Percentiles rank a stretch among this genome's conserved stretches.
These are phyloP conservation scores for Cutaneotrichosporon mucoides DNA, from an alignment of 1,284 basidiomycete genomes.

Conservation along the genomic window DNA sequence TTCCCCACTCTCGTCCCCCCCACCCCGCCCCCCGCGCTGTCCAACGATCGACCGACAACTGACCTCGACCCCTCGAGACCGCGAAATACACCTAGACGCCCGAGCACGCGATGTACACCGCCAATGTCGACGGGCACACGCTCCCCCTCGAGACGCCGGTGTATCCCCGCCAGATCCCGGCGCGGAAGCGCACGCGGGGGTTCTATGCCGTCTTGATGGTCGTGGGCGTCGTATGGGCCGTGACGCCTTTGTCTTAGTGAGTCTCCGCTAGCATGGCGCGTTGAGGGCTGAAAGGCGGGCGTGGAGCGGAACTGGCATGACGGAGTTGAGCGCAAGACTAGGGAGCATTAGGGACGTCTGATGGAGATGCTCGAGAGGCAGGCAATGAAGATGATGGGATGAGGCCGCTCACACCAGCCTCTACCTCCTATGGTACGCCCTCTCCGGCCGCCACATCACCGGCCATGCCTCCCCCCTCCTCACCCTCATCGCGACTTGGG, in stretches of 20 bases:
- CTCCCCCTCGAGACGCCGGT: conserved; percentile 7
- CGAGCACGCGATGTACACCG: background rate
- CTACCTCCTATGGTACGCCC: conserved; percentile 53
- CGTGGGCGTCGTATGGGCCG: conserved; percentile 64
- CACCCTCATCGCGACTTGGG: conserved; percentile 31
- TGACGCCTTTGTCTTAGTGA: conserved; percentile 65
- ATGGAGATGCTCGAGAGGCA: too few relatives aligned
- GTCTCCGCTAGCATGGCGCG: too few relatives aligned
- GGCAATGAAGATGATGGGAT: too few relatives aligned
- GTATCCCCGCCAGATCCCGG: conserved; percentile 7
- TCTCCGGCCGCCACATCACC: conserved; percentile 47
- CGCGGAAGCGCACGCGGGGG: conserved; percentile 8
- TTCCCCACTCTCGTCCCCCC: too few relatives aligned
- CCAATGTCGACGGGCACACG: background rate
- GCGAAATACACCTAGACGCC: background rate
- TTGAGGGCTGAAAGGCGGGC: too few relatives aligned
- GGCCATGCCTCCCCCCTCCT: background rate
- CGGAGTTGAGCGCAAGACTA: too few relatives aligned
- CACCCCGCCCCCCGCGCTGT: too few relatives aligned
- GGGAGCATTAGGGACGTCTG: too few relatives aligned
- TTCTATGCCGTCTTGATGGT: conserved; percentile 40
- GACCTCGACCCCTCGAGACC: too few relatives aligned
- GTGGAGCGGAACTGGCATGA: background rate
- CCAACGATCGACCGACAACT: too few relatives aligned
- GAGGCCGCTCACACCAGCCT: conserved; percentile 31